A percentile compares a stretch with the other conserved stretches of the same genome.
Conservation (phyloP, 805 yeast species). For the Isabelozyma pseudorhagii region DNA sequence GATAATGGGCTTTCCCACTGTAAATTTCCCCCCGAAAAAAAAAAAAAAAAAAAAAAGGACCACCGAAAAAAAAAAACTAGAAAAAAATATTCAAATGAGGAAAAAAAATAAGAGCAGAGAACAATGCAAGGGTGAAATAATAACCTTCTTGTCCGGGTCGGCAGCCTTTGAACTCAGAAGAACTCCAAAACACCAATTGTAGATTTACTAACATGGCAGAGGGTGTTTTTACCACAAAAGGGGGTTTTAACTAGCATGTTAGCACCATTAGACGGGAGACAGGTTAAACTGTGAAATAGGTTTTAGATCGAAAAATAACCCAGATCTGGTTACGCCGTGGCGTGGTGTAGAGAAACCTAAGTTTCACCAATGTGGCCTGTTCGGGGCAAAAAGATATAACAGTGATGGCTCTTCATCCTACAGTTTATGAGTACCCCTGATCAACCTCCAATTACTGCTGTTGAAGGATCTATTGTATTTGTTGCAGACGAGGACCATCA, state of each 20-base stretch:
- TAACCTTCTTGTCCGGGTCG: background rate
- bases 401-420: too few relatives aligned
- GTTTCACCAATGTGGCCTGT: too few relatives aligned
- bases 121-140: background rate
- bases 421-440: too few relatives aligned
- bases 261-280: background rate
- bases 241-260: too few relatives aligned
- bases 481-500: background rate
- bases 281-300: background rate
- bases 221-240: too few relatives aligned
- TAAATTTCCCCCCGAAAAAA: background rate
- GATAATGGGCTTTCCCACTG: background rate
- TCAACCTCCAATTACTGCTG: too few relatives aligned
- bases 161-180: background rate
- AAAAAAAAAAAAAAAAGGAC: background rate
- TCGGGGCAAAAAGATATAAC: too few relatives aligned
- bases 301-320: background rate
- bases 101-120: background rate
- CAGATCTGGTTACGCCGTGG: background rate
- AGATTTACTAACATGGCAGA: background rate
- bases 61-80: background rate
- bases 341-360: too few relatives aligned
- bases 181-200: background rate
- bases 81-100: background rate
- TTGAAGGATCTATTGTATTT: too few relatives aligned